A percentile compares a stretch with the other conserved stretches of the same genome.
These are phyloP conservation scores for Boletus sensibilis DNA, from an alignment of 768 basidiomycete genomes.

Conservation along the genomic window DNA sequence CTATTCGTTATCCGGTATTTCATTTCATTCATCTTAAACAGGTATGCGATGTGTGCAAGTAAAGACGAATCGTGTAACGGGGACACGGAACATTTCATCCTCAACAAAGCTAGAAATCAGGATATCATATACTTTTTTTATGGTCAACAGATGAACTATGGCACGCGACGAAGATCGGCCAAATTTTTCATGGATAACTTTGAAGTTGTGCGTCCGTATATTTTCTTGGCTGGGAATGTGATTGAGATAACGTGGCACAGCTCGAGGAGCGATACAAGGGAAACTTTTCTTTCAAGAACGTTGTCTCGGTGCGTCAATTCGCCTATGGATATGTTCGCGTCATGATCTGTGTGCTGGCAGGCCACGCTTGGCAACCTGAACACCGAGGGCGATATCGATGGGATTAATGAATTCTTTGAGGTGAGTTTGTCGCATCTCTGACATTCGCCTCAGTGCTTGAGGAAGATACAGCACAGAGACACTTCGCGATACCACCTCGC, in stretches of 20 bases:
- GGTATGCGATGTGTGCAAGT: slow-evolving; percentile 63
- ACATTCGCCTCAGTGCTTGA: neutral
- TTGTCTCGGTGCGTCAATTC: slow-evolving; percentile 48
- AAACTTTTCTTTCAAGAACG: slow-evolving; percentile 55
- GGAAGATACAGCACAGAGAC: slow-evolving; percentile 52
- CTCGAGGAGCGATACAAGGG: slow-evolving; percentile 69
- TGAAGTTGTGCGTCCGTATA: slow-evolving; percentile 45
- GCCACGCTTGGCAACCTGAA: slow-evolving; percentile 49
- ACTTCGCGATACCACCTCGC: slow-evolving; percentile 64
- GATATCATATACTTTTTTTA: slow-evolving; percentile 65
- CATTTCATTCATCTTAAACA: slow-evolving; percentile 25
- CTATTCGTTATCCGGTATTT: neutral
- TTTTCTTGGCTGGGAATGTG: neutral
- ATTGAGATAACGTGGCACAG: slow-evolving; percentile 31
- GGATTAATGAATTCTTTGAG: slow-evolving; percentile 72
- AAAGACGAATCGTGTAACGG: slow-evolving; percentile 55
- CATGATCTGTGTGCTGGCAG: slow-evolving; percentile 25
- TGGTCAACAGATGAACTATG: slow-evolving; percentile 55
- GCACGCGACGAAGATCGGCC: slow-evolving; percentile 51
- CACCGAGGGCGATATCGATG: slow-evolving; percentile 64
- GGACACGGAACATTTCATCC: slow-evolving; percentile 62
- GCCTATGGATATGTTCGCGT: neutral
- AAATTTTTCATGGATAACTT: slow-evolving; percentile 72
- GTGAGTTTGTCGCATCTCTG: slow-evolving; percentile 34
- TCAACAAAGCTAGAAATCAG: slow-evolving; percentile 52